Base-by-base conservation (phyloP, 2,329 filamentous ascomycete genomes). In the Fusarium musae region DNA sequence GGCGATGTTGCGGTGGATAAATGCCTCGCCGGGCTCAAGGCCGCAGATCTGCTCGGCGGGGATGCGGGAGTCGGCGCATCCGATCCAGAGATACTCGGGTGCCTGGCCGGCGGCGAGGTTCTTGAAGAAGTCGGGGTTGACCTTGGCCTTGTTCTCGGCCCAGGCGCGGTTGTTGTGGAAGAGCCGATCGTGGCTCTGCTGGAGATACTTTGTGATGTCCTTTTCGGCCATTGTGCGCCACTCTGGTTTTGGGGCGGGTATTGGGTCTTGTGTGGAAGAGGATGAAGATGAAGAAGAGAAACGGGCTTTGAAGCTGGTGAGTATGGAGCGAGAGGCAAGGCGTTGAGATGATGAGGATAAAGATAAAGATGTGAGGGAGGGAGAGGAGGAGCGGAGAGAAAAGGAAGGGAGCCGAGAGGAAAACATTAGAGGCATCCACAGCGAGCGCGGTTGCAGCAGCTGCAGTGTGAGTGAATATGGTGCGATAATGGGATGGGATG, bases 1-100 rank as follows among this genome's bases (percentile, higher is more conserved):
- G 84, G 94, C 95, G 82, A 97, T 97, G 80, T 98, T 97, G 83
- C 95, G 93, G 87, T 97, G 94, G 75, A 97, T 92, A 82, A 97
- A 98, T 78, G 96, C 92, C 83, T 97, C 94, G 76, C 95, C 95
- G n/a, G 95, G 93, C 79, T 93, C 87, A 63, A 96, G 89, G 74
- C 93, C 92, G 52, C 94, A 91, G 81, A 98, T 91, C 79, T 93
- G 93, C 79, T 95, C 96, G 78, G 96, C 95, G n/a, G 95, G 95
- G 80, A 96, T 93, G 75, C 95, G 93, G 44, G 92, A 94, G 86
- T 97, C 95, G 82, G 92, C 92, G 87, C 95, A 98, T 54, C 95
- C 95, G 79, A 97, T 93, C 93, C 94, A 97, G 60, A 93, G 88
- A 82, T 93, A 93, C 78, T 93, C 90, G 62, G 92, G 92, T 21